Base-by-base conservation (phyloP, 2,329 filamentous ascomycete genomes). In the Fusarium buharicum region DNA sequence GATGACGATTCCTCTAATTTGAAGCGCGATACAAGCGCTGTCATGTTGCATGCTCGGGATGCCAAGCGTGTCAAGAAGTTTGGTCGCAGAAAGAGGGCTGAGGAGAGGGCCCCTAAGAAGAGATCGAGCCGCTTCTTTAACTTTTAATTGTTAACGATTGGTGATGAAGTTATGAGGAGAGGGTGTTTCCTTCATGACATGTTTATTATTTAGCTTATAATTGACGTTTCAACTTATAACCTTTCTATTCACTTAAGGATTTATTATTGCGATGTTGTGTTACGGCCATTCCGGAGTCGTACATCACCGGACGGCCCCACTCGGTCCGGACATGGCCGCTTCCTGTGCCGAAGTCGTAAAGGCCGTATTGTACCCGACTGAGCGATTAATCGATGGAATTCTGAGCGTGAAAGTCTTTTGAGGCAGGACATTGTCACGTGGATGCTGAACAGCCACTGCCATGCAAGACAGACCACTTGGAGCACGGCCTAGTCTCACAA, bases 61-160 rank as follows among this genome's bases (percentile, higher is more conserved):
- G 79, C 81, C 3, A 51, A 66, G 24, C 80, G 79, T 69, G 77
- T 79, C 10, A 84, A 83, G 76, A 81, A 74, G 69, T 84, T 83
- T 71, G 76, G 77, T 1, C 44, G 36, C 27, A 62, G 64, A 39
- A 65, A 55, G 58, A 66, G 58, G 30, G 47, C 47, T 10, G 59
- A 40, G 5, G 57, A 60, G 44, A 64, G 59, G 27, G 50, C 43
- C 24, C 34, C 34, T 9, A 52, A 59, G 47, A 62, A 51, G 56
- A 59, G 51, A 20, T 66, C 63, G 9, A 64, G 48, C 31, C 52
- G 58, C 16, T n/a, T 58, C 9, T 65, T 65, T 20, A 27, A 31
- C 24, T 31, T 46, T 17, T 56, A 41, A 54, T 38, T 40, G 12
- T 13, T 37, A 17, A 39, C 28, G 28, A 18, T 31, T n/a, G 24